These are phyloP conservation scores for Aspergillus melleus DNA, from an alignment of 2,329 filamentous ascomycete species.

Conservation along the genomic window DNA sequence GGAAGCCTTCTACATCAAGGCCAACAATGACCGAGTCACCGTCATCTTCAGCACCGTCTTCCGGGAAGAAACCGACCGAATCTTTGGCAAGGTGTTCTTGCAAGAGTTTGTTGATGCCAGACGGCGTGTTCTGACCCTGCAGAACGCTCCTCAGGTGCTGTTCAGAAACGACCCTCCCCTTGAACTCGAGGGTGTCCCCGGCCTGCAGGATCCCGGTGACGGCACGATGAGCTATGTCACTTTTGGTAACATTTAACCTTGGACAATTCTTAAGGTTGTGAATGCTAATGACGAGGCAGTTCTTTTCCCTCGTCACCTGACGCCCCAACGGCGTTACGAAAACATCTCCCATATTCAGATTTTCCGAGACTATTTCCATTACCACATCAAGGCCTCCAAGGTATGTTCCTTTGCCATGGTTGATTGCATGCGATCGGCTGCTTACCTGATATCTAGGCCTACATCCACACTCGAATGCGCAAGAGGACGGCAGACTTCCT, in stretches of 20 bases:
- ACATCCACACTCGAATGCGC: slow-evolving; percentile 98
- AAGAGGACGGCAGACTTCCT: slow-evolving; percentile 97
- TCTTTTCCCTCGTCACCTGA: slow-evolving; percentile 92
- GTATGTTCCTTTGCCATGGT: slow-evolving; percentile 37
- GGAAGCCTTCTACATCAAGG: slow-evolving; percentile 98
- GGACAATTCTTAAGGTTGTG: background rate
- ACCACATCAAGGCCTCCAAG: slow-evolving; percentile 99
- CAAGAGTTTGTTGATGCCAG: slow-evolving; percentile 98
- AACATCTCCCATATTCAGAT: slow-evolving; percentile 99
- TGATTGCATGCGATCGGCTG: background rate
- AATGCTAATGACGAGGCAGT: slow-evolving; percentile 54
- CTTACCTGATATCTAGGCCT: slow-evolving; percentile 60
- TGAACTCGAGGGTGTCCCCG: slow-evolving; percentile 82
- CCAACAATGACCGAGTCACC: slow-evolving; percentile 93
- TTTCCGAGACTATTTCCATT: slow-evolving; percentile 99
- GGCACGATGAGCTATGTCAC: slow-evolving; percentile 97
- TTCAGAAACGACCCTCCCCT: slow-evolving; percentile 94
- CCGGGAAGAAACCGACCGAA: slow-evolving; percentile 93
- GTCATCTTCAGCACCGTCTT: slow-evolving; percentile 99
- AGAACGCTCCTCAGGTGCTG: slow-evolving; percentile 96
- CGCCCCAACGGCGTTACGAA: slow-evolving; percentile 83
- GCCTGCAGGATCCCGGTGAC: slow-evolving; percentile 71
- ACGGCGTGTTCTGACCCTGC: slow-evolving; percentile 74
- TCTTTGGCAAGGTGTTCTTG: slow-evolving; percentile 97
- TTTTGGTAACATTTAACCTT: slow-evolving; percentile 66